A percentile compares a stretch with the other conserved stretches of the same genome.
Evolutionary conservation across 306 rosid species (phyloP).

Genomic region (Medicago truncatula): MtrunA17r5.0-ANR NC_053042.1:884001-884500

Average conservation of each 20-base stretch:
- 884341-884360: constrained; percentile 8
- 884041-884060: constrained; percentile 96
- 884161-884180: constrained; percentile 10
- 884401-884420: constrained; percentile 6
- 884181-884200: constrained; percentile 21
- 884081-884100: constrained; percentile 98
- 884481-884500: background rate
- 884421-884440: background rate
- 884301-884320: constrained; percentile 1
- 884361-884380: background rate
- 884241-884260: constrained; percentile 99
- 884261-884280: constrained; percentile 95
- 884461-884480: background rate
- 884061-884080: constrained; percentile 85
- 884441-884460: background rate
- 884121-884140: constrained; percentile 92
- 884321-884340: background rate
- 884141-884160: constrained; percentile 39
- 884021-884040: constrained; percentile 90
- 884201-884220: constrained; percentile 20
- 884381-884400: constrained; percentile 12
- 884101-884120: constrained; percentile 95
- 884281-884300: constrained; percentile 77
- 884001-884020: constrained; percentile 88
- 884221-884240: constrained; percentile 90